Percentiles rank a stretch among this genome's conserved stretches.
Evolutionary conservation across 1,284 basidiomycete genomes (phyloP).

Genomic region (Naganishia sp.): DNA sequence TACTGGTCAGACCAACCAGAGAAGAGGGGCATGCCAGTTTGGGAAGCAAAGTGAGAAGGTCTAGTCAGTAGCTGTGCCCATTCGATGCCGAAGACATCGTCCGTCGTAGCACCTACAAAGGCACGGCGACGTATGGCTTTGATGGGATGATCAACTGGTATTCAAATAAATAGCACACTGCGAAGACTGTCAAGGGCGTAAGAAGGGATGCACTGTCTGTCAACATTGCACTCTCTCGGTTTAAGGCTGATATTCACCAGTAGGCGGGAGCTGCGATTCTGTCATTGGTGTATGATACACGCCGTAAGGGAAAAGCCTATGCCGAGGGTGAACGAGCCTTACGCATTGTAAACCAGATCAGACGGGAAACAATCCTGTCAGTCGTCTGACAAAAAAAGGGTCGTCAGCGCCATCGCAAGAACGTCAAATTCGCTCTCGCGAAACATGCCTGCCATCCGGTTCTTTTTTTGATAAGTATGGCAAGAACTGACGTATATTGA

Average conservation of each 20-base stretch:
- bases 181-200: neutral
- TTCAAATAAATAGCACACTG: conserved; percentile 11
- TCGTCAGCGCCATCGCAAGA: neutral
- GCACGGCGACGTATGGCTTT: conserved; percentile 19
- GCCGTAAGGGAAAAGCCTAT: neutral
- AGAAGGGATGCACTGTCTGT: neutral
- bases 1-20: neutral
- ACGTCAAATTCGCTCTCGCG: too few relatives aligned
- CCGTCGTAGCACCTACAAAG: conserved; percentile 3
- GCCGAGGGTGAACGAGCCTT: neutral
- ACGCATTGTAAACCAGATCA: conserved; percentile 23
- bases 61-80: too few relatives aligned
- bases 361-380: conserved; percentile 12
- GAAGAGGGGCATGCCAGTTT: too few relatives aligned
- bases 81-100: too few relatives aligned
- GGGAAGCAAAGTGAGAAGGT: too few relatives aligned
- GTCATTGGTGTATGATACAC: neutral
- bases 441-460: conserved; percentile 12
- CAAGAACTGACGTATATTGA: neutral
- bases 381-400: neutral
- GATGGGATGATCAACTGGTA: conserved; percentile 15
- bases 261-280: conserved; percentile 24
- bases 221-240: too few relatives aligned
- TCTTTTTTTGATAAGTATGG: conserved; percentile 1
- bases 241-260: neutral